Conservation (phyloP, 2,329 filamentous ascomycete species). For the Sporothrix curviconia region DNA sequence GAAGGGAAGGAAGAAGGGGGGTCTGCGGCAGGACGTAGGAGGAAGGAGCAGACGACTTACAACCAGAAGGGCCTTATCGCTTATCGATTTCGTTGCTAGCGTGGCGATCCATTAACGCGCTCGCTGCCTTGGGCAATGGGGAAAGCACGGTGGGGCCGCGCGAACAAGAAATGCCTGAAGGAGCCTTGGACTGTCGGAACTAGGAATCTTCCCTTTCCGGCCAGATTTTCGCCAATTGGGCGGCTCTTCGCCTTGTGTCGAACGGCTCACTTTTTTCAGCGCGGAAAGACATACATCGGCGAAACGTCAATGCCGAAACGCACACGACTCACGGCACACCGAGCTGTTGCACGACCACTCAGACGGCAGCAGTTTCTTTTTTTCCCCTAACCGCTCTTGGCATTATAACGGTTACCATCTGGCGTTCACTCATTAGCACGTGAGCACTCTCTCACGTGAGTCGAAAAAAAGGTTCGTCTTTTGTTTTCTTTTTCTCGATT, state of each 20-base stretch:
- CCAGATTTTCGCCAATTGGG: constrained; percentile 11
- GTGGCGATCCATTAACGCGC: too few species aligned
- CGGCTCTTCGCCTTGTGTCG: not conserved
- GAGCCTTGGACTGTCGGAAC: constrained; percentile 9
- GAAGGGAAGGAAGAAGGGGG: not conserved
- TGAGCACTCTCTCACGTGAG: constrained; percentile 6
- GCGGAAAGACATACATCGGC: not conserved
- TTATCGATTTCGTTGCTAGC: constrained; percentile 9
- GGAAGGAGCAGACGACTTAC: not conserved
- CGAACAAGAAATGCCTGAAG: not conserved
- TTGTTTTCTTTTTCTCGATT: not conserved
- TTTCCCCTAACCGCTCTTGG: too few species aligned
- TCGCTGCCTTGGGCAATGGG: too few species aligned
- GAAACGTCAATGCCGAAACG: not conserved
- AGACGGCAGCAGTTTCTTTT: not conserved
- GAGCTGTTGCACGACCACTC: not conserved
- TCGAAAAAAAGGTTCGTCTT: not conserved
- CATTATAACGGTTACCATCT: not conserved
- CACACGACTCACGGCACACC: not conserved
- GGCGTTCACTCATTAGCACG: too few species aligned
- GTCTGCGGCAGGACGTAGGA: not conserved
- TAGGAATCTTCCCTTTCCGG: constrained; percentile 14
- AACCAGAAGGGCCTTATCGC: constrained; percentile 5
- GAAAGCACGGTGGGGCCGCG: not conserved
- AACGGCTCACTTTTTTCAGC: constrained; percentile 8